Evolutionary conservation across 495 filamentous ascomycete species (phyloP), one percentile per base, ranked within the genome.

Genomic region (Podospora comata): DNA sequence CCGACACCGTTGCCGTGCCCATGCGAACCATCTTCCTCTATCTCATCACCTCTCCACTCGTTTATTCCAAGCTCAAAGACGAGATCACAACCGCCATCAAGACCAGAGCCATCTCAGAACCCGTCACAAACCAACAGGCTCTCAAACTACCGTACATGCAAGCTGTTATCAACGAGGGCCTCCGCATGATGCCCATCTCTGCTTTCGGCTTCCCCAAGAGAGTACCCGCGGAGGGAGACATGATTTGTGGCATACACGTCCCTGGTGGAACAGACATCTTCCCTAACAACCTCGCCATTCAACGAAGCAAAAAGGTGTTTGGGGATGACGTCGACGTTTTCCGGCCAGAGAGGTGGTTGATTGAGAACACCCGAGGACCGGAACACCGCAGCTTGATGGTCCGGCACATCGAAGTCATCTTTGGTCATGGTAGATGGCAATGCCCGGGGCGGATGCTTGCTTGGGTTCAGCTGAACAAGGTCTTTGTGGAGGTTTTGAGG

Each of bases 401-500:
- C 5, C 54, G 54, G 15, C 54, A 23, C 20, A 57, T 57, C 11
- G 6, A 62, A 27, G 30, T 11, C 9, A 28, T 23, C 9, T 58
- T 65, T 11, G 63, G 20, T 19, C 11, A 56, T 58, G 44, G 20
- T 30, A 54, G 27, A 54, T 65, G 48, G 44, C 54, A 57, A 23
- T 57, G 54, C 15, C 54, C 20, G 20, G 54, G 54, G 5, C 54
- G 54, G 4, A 57, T 57, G 54, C 54, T 57, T 18, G 54, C 20
- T 20, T 65, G 63, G 19, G 63, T 62, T 20, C n/a, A 27, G 9
- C 23, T 27, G n/a, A 54, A 58, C 23, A 19, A 65, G 7, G 26
- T 65, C 30, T 4, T 65, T 56, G 63, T 54, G n/a, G 54, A 65
- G 34, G n/a, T 55, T 4, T 55, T 55, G 20, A 59, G 11, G 34